Evolutionary conservation across 345 rosid species (phyloP).

Genomic region (Populus nigra): DNA sequence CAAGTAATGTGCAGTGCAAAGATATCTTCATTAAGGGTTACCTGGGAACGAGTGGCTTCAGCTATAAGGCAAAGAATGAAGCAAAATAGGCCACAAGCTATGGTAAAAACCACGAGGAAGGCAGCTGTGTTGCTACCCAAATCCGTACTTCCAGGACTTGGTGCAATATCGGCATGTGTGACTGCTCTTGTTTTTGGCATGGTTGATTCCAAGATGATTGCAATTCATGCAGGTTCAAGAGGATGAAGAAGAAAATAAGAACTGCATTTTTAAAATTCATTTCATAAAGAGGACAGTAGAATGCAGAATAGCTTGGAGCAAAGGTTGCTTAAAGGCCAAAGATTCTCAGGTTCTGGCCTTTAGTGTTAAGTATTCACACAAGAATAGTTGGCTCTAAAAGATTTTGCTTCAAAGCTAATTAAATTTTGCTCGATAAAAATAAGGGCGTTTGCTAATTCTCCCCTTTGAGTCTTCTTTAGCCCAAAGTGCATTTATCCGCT

Average conservation of each 20-base stretch:
- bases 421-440: background rate
- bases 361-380: conserved; percentile 28
- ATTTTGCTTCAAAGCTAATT: background rate
- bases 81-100: conserved; percentile 67
- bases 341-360: conserved; percentile 54
- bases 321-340: conserved; percentile 89
- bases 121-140: conserved; percentile 71
- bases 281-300: conserved; percentile 18
- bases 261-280: conserved; percentile 1
- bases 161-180: conserved; percentile 84
- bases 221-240: conserved; percentile 20
- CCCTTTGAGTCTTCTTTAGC: background rate
- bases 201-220: background rate
- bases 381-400: background rate
- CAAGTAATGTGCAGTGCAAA: background rate
- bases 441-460: background rate
- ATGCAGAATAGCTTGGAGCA: conserved; percentile 69
- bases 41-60: conserved; percentile 90
- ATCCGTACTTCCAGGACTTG: conserved; percentile 46
- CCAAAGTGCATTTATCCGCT: background rate
- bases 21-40: conserved; percentile 1
- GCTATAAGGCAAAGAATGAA: conserved; percentile 80
- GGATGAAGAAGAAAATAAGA: conserved; percentile 1
- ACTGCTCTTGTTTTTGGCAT: conserved; percentile 57
- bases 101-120: conserved; percentile 46